Percentiles rank a stretch among this genome's conserved stretches.
These are phyloP conservation scores for Aspergillus vadensis DNA, from an alignment of 2,329 filamentous ascomycete species.

Conservation along the genomic window DNA sequence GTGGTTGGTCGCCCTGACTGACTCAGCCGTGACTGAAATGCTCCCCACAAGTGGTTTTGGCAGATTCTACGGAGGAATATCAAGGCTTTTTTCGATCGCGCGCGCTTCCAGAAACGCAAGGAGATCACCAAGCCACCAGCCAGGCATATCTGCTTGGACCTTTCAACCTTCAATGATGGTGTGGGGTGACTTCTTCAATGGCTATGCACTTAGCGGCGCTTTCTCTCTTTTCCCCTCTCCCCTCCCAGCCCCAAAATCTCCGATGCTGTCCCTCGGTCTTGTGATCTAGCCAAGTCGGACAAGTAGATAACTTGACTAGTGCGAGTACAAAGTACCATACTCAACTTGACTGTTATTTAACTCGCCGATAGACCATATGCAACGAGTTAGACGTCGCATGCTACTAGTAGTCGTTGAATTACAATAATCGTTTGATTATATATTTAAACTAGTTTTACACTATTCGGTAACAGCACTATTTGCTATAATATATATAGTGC, in stretches of 20 bases:
- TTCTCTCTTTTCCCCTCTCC: background rate
- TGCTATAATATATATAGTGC: too few species aligned
- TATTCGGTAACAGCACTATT: too few species aligned
- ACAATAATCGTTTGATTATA: too few species aligned
- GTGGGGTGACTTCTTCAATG: background rate
- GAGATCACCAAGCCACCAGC: background rate
- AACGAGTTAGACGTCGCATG: too few species aligned
- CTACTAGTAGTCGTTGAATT: too few species aligned
- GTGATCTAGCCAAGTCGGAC: background rate
- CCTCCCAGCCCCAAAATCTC: background rate
- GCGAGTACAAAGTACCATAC: too few species aligned
- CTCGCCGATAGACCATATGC: too few species aligned
- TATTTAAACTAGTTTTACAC: too few species aligned
- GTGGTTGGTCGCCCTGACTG: slow-evolving; percentile 3
- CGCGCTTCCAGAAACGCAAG: background rate
- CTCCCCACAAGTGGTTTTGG: slow-evolving; percentile 3
- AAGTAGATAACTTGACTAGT: too few species aligned
- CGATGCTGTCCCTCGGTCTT: background rate
- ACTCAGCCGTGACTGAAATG: background rate
- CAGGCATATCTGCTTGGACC: background rate
- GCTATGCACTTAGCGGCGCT: background rate
- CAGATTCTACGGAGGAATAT: background rate
- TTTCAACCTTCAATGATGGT: background rate
- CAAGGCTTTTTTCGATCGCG: background rate
- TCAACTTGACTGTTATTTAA: too few species aligned